phyloP scores from a whole-genome alignment of 2,329 filamentous ascomycete species.

The Penicillium griseofulvum region DNA sequence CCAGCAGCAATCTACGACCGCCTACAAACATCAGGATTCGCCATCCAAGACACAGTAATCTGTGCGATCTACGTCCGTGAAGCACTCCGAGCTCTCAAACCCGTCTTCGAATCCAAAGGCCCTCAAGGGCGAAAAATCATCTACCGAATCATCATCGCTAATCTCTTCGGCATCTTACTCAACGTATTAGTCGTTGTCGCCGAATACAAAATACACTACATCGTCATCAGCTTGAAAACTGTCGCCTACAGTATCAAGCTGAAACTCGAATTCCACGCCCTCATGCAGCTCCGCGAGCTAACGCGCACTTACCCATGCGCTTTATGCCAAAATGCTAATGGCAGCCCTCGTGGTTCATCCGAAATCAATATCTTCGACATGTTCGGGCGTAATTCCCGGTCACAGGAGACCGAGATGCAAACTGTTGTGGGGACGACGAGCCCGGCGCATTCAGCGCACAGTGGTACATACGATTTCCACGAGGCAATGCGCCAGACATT shows the following conservation, averaged over 20 bases:
- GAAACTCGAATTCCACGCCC: constrained; percentile 45
- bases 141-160: constrained; percentile 45
- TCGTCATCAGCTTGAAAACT: constrained; percentile 38
- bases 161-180: constrained; percentile 42
- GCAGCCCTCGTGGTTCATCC: constrained; percentile 2
- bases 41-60: constrained; percentile 52
- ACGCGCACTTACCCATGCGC: constrained; percentile 13
- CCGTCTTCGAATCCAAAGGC: constrained; percentile 44
- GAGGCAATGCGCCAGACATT: constrained; percentile 15
- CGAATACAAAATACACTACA: constrained; percentile 36
- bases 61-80: constrained; percentile 52
- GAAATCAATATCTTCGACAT: constrained; percentile 19
- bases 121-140: constrained; percentile 39
- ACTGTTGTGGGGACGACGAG: background rate
- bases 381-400: background rate
- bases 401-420: background rate
- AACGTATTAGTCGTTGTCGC: constrained; percentile 34
- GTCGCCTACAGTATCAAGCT: constrained; percentile 45
- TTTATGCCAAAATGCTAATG: constrained; percentile 2
- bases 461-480: constrained; percentile 17
- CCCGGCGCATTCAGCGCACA: background rate
- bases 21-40: constrained; percentile 51
- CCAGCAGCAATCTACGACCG: constrained; percentile 42
- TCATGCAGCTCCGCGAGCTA: constrained; percentile 39
- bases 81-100: constrained; percentile 37